These are phyloP conservation scores for Marchantia polymorpha DNA, from an alignment of 225 moss, liverwort and hornwort species.

Conservation along the genomic window DNA sequence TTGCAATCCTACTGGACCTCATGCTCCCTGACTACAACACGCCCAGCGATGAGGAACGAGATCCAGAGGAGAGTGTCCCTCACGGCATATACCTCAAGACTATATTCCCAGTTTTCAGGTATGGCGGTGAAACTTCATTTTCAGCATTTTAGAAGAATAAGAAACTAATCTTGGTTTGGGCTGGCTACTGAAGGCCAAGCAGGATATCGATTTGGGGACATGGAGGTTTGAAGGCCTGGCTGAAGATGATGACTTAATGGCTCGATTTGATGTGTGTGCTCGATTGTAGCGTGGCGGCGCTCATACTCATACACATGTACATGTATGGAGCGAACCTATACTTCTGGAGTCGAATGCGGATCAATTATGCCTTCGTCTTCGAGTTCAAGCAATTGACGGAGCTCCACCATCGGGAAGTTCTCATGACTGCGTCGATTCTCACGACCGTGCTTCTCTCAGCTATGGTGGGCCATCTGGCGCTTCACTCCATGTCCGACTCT, in stretches of 20 bases:
- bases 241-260: too few relatives aligned
- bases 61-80: background rate
- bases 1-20: background rate
- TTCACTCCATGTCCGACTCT: conserved; percentile 41
- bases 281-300: conserved; percentile 28
- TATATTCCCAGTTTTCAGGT: conserved; percentile 26
- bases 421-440: conserved; percentile 30
- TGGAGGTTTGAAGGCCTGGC: too few relatives aligned
- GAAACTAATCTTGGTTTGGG: too few relatives aligned
- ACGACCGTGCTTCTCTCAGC: conserved; percentile 27
- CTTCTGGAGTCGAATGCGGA: conserved; percentile 32
- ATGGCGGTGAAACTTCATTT: background rate
- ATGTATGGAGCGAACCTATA: conserved; percentile 41
- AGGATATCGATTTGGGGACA: too few relatives aligned
- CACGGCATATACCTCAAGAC: background rate
- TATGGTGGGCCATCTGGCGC: conserved; percentile 44
- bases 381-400: conserved; percentile 28
- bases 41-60: background rate
- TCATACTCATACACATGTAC: conserved; percentile 42
- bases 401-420: conserved; percentile 31
- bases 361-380: conserved; percentile 38
- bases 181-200: too few relatives aligned
- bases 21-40: background rate
- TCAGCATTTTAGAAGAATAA: too few relatives aligned
- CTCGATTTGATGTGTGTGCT: too few relatives aligned